Evolutionary conservation across 2,329 filamentous ascomycete genomes (phyloP).

Genomic region (Penicillium sp.): DNA sequence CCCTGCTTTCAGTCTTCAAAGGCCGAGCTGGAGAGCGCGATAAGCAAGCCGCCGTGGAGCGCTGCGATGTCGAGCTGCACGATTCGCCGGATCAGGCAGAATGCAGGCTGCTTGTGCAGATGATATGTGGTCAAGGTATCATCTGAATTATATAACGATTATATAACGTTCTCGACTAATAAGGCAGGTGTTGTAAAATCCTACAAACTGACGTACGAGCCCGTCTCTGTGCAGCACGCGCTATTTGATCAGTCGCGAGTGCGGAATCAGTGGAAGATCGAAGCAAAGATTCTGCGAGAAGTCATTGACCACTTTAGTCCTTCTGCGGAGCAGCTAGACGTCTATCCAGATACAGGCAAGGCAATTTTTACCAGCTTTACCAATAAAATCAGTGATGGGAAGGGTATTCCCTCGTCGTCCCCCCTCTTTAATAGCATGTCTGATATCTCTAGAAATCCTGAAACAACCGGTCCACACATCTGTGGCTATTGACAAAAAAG

Average conservation of each 20-base stretch:
- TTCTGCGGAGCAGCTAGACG: conserved; percentile 62
- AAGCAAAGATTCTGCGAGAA: conserved; percentile 54
- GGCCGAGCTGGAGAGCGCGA: conserved; percentile 54
- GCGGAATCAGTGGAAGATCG: conserved; percentile 57
- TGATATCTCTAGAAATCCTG: conserved; percentile 49
- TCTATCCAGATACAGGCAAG: conserved; percentile 55
- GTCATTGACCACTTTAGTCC: conserved; percentile 62
- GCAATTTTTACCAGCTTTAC: conserved; percentile 64
- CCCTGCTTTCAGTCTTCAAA: conserved; percentile 61
- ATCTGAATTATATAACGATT: neutral
- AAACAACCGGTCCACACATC: conserved; percentile 64
- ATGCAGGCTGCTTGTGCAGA: conserved; percentile 59
- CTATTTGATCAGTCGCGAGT: conserved; percentile 57
- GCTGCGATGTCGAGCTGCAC: conserved; percentile 58
- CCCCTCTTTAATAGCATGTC: conserved; percentile 12
- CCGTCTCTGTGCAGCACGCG: conserved; percentile 59
- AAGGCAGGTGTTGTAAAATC: conserved; percentile 59
- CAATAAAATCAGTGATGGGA: conserved; percentile 59
- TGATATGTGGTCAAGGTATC: conserved; percentile 58
- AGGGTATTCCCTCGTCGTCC: conserved; percentile 37
- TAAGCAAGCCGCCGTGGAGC: conserved; percentile 57
- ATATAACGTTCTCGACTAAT: neutral
- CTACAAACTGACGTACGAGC: conserved; percentile 62
- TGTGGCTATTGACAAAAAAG: conserved; percentile 57
- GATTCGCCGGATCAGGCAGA: conserved; percentile 54